Percentiles rank a stretch among this genome's conserved stretches.
Conservation (phyloP, 495 filamentous ascomycete species). For the Podospora comata region DNA sequence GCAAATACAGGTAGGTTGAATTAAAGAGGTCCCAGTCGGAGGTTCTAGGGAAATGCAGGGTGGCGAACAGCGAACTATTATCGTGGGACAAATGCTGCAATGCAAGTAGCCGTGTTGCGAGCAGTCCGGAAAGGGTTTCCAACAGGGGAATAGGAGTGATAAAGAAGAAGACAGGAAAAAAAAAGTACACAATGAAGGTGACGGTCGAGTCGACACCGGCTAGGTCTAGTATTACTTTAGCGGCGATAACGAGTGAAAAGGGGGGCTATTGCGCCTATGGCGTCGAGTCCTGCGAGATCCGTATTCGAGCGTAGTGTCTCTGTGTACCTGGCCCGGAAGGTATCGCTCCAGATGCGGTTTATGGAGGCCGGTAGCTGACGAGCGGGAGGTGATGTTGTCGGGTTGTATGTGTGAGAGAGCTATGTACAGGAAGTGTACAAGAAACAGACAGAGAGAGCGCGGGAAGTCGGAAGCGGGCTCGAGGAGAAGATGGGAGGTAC, state of each 20-base stretch:
- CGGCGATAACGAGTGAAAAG: slow-evolving; percentile 5
- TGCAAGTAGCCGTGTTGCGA: slow-evolving; percentile 10
- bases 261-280: neutral
- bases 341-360: neutral
- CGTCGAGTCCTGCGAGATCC: neutral
- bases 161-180: neutral
- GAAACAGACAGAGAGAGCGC: slow-evolving; percentile 6
- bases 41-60: neutral
- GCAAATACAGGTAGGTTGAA: neutral
- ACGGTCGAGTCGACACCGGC: neutral
- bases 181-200: neutral
- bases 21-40: neutral
- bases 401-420: neutral
- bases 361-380: neutral
- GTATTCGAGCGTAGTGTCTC: neutral
- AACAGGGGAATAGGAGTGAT: neutral
- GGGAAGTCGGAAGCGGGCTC: neutral
- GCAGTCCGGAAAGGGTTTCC: slow-evolving; percentile 7
- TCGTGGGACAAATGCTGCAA: slow-evolving; percentile 21
- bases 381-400: neutral
- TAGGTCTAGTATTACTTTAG: slow-evolving; percentile 2
- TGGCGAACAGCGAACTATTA: slow-evolving; percentile 22
- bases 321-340: neutral
- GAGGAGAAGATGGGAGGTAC: neutral
- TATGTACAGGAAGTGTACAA: slow-evolving; percentile 1